A percentile compares a stretch with the other conserved stretches of the same genome.
phyloP scores from a whole-genome alignment of 139 green algal genomes.

The Chlorella sp. region DNA sequence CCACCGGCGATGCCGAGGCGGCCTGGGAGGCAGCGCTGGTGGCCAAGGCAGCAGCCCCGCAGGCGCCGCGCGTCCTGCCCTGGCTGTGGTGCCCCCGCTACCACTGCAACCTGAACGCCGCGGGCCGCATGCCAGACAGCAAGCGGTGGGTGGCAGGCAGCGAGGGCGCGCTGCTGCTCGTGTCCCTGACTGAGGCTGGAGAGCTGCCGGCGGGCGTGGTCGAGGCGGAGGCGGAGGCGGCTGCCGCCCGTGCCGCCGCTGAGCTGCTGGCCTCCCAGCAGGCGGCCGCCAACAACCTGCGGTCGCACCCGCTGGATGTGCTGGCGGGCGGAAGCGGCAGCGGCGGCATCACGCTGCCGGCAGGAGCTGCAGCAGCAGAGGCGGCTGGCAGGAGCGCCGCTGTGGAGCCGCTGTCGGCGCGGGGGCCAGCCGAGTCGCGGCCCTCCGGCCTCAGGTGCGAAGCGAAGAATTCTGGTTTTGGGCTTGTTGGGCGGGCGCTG shows the following conservation, averaged over 20 bases:
- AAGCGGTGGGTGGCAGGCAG: conserved; percentile 7
- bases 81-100: conserved; percentile 33
- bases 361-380: background rate
- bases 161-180: conserved; percentile 34
- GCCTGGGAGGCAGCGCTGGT: background rate
- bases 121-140: background rate
- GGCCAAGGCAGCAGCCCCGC: background rate
- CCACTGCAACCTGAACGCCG: background rate
- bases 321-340: background rate
- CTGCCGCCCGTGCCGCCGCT: background rate
- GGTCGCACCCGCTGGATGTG: background rate
- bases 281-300: background rate
- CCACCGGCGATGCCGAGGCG: background rate
- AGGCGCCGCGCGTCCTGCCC: conserved; percentile 16
- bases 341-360: background rate
- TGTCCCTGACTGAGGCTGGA: conserved; percentile 26
- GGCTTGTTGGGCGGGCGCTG: no score
- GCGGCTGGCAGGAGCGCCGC: background rate
- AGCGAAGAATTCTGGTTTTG: no score
- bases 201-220: background rate
- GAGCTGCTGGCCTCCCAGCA: background rate
- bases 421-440: background rate
- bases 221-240: background rate
- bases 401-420: background rate
- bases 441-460: conserved; percentile 10